phyloP scores from a whole-genome alignment of 345 rosid species.

The Punica granatum region DNA sequence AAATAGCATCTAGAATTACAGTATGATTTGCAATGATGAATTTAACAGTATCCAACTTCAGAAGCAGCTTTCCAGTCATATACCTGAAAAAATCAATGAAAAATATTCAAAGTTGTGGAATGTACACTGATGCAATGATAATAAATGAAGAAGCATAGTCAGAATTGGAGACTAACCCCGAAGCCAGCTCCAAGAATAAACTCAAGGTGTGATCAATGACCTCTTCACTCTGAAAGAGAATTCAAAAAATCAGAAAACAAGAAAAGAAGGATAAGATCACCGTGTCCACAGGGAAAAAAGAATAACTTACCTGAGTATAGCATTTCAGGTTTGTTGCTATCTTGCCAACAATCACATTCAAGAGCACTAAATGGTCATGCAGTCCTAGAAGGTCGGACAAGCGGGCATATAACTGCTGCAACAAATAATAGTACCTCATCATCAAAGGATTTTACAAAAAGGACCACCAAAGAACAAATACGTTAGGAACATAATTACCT shows the following conservation, averaged over 20 bases:
- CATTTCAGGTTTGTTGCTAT: slow-evolving; percentile 94
- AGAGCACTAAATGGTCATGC: slow-evolving; percentile 76
- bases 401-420: slow-evolving; percentile 94
- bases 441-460: slow-evolving; percentile 15
- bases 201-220: slow-evolving; percentile 92
- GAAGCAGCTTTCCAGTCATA: slow-evolving; percentile 97
- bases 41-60: slow-evolving; percentile 84
- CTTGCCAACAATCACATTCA: slow-evolving; percentile 92
- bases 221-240: slow-evolving; percentile 68
- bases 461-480: not conserved
- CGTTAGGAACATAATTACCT: slow-evolving; percentile 42
- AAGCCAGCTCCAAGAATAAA: slow-evolving; percentile 90
- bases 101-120: not conserved
- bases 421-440: slow-evolving; percentile 29
- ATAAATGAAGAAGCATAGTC: not conserved
- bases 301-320: slow-evolving; percentile 57
- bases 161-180: slow-evolving; percentile 51
- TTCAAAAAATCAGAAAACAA: slow-evolving; percentile 10
- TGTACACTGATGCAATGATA: not conserved
- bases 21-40: slow-evolving; percentile 94
- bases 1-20: slow-evolving; percentile 35
- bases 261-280: slow-evolving; percentile 7
- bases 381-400: slow-evolving; percentile 91
- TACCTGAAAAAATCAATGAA: slow-evolving; percentile 38
- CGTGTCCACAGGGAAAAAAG: slow-evolving; percentile 4